Conservation (phyloP, 305 asterid species). For the Fraxinus platypoda region DNA sequence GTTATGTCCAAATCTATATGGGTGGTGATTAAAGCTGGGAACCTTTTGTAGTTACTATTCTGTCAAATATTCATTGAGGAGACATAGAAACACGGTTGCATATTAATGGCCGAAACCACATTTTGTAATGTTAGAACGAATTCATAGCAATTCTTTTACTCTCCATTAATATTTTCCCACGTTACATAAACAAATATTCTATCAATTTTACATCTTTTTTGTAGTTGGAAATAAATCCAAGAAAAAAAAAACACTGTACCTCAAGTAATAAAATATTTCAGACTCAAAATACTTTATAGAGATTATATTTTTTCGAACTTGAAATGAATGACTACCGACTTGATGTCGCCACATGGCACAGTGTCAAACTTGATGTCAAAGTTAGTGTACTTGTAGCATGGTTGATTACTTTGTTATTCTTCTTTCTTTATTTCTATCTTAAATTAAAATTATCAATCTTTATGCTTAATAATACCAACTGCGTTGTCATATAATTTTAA, state of each 20-base stretch:
- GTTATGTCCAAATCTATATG: background rate
- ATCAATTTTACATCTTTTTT: background rate
- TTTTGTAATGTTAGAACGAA: background rate
- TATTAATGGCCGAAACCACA: background rate
- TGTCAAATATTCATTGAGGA: constrained; percentile 17
- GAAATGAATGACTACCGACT: background rate
- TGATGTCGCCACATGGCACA: no score
- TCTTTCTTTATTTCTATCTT: no score
- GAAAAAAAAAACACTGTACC: background rate
- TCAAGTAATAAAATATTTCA: no score
- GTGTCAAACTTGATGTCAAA: no score
- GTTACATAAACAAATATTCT: background rate
- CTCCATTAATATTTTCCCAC: background rate
- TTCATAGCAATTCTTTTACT: background rate
- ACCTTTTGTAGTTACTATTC: constrained; percentile 12
- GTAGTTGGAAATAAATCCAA: background rate
- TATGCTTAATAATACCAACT: no score
- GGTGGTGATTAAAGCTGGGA: no score
- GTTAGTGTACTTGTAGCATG: no score
- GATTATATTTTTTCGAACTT: no score
- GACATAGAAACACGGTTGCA: background rate
- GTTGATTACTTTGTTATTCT: no score
- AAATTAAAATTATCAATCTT: no score
- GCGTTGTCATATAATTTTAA: no score
- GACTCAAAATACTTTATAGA: background rate